A percentile compares a stretch with the other conserved stretches of the same genome.
These are phyloP conservation scores for Jatropha curcas DNA, from an alignment of 345 rosid genomes.

Conservation along the genomic window DNA sequence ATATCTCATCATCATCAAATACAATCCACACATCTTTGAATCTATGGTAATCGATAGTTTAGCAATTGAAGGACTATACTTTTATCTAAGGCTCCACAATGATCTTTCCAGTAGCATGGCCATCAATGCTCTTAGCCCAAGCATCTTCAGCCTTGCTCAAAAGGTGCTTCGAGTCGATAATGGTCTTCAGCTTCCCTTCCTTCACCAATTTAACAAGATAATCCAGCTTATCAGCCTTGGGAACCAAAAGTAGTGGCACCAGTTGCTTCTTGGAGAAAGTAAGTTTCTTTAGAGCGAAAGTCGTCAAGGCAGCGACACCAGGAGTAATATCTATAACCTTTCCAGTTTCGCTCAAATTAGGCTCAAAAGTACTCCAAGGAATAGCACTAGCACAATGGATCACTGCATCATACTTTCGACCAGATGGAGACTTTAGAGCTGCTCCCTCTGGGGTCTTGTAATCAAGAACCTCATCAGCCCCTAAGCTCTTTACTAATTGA, in stretches of 20 bases:
- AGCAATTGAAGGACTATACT: too few species aligned
- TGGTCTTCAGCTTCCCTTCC: conserved; percentile 24
- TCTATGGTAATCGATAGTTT: neutral
- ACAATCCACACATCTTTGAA: too few species aligned
- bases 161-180: conserved; percentile 27
- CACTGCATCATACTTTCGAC: conserved; percentile 32
- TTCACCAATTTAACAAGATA: conserved; percentile 20
- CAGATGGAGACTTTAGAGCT: conserved; percentile 31
- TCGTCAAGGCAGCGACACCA: conserved; percentile 13
- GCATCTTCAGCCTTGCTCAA: conserved; percentile 34
- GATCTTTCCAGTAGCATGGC: conserved; percentile 34
- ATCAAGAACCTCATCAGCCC: conserved; percentile 36
- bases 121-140: conserved; percentile 29
- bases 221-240: conserved; percentile 12
- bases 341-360: conserved; percentile 29
- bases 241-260: conserved; percentile 4
- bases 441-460: conserved; percentile 32
- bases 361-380: conserved; percentile 29
- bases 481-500: conserved; percentile 28
- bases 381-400: conserved; percentile 28
- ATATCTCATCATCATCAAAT: too few species aligned
- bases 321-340: conserved; percentile 34
- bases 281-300: conserved; percentile 23
- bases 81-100: conserved; percentile 23
- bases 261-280: conserved; percentile 32